A percentile compares a stretch with the other conserved stretches of the same genome.
Evolutionary conservation across 129 eudicot species (phyloP).

Genomic region (Lactuca sativa): DNA sequence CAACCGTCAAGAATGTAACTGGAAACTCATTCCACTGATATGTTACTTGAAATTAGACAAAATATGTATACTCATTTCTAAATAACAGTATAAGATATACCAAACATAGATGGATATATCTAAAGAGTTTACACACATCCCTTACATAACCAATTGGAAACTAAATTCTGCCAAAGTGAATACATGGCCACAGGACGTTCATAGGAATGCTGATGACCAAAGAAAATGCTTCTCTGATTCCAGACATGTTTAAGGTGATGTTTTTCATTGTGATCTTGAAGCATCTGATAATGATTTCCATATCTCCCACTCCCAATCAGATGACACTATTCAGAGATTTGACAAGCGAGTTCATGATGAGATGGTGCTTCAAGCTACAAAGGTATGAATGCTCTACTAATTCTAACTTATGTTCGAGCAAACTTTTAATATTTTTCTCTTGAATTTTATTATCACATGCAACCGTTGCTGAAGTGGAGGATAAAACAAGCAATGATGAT

Average conservation of each 20-base stretch:
- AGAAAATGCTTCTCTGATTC: neutral
- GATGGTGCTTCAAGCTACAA: constrained; percentile 26
- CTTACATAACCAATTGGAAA: too few relatives aligned
- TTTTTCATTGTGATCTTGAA: too few relatives aligned
- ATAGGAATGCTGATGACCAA: constrained; percentile 48
- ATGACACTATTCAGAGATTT: constrained; percentile 30
- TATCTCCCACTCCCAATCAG: constrained; percentile 12
- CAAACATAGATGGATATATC: too few relatives aligned
- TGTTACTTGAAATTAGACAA: too few relatives aligned
- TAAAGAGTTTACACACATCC: too few relatives aligned
- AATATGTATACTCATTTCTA: too few relatives aligned
- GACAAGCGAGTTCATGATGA: constrained; percentile 4
- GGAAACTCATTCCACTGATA: too few relatives aligned
- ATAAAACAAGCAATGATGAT: too few relatives aligned
- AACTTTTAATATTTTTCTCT: neutral
- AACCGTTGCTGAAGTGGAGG: constrained; percentile 30
- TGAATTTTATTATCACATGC: constrained; percentile 37
- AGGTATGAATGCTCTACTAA: constrained; percentile 46
- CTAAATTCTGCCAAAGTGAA: too few relatives aligned
- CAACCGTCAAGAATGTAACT: too few relatives aligned
- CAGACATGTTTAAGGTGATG: too few relatives aligned
- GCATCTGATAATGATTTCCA: neutral
- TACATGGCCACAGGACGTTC: constrained; percentile 61
- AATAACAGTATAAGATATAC: too few relatives aligned
- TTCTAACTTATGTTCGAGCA: neutral